Evolutionary conservation across 106 monocot species (phyloP).

Genomic region (Dioscorea zingiberensis): DNA sequence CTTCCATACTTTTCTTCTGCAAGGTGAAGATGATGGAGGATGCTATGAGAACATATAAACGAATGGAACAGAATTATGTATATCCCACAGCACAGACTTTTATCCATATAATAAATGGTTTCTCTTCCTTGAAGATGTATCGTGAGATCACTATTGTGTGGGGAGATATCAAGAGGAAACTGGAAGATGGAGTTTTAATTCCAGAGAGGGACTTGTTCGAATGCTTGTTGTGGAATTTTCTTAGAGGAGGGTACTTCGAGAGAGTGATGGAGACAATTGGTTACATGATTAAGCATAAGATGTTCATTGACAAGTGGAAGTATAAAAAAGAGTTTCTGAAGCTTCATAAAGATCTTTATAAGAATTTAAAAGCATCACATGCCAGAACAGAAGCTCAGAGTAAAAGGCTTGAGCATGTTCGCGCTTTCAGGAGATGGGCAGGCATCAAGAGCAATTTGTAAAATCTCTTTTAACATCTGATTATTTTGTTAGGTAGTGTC

Average conservation of each 20-base stretch:
- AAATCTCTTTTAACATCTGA: no score
- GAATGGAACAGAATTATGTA: slow-evolving; percentile 57
- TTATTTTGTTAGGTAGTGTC: no score
- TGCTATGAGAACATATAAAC: slow-evolving; percentile 65
- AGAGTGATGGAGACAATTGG: slow-evolving; percentile 66
- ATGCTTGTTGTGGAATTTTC: slow-evolving; percentile 64
- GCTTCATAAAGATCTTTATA: slow-evolving; percentile 64
- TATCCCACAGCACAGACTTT: slow-evolving; percentile 57
- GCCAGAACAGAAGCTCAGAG: slow-evolving; percentile 69
- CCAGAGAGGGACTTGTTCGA: slow-evolving; percentile 71
- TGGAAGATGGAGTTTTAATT: slow-evolving; percentile 41
- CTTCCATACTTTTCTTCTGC: slow-evolving; percentile 80
- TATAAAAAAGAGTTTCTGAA: slow-evolving; percentile 72
- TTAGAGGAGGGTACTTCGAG: slow-evolving; percentile 86
- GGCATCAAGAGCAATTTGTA: slow-evolving; percentile 22
- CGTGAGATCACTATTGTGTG: slow-evolving; percentile 81
- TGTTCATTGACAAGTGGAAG: slow-evolving; percentile 72
- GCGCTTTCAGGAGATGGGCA: slow-evolving; percentile 61
- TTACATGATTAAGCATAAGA: slow-evolving; percentile 49
- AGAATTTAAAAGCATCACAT: slow-evolving; percentile 43
- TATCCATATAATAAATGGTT: slow-evolving; percentile 57
- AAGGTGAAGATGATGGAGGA: slow-evolving; percentile 89
- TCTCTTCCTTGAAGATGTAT: slow-evolving; percentile 70
- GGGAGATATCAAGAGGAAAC: slow-evolving; percentile 74
- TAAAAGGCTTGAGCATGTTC: slow-evolving; percentile 78